Evolutionary conservation across 306 rosid species (phyloP).

Genomic region (Malus sylvestris): DNA sequence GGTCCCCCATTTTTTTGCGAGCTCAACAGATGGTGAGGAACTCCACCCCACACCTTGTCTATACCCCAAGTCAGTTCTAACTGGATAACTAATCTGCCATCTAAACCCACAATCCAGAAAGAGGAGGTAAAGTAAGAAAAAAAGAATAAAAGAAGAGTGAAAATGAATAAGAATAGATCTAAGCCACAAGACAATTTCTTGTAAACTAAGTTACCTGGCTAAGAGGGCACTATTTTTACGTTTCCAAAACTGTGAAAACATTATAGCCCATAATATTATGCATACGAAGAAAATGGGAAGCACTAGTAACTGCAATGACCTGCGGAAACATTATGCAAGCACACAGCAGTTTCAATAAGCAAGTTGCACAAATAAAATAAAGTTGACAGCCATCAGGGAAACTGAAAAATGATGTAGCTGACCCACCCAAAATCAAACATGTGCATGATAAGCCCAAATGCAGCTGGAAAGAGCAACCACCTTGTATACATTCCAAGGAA

Average conservation of each 20-base stretch:
- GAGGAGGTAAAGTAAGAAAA: not conserved
- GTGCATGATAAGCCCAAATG: conserved; percentile 68
- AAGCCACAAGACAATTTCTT: not conserved
- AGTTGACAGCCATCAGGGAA: not conserved
- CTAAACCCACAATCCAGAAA: conserved; percentile 30
- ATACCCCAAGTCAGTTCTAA: conserved; percentile 43
- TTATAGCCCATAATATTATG: conserved; percentile 79
- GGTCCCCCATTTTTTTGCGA: conserved; percentile 43
- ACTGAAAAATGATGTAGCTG: conserved; percentile 6
- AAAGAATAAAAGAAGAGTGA: not conserved
- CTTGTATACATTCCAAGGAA: conserved; percentile 94
- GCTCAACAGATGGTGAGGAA: conserved; percentile 44
- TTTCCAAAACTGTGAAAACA: conserved; percentile 95
- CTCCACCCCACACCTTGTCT: conserved; percentile 44
- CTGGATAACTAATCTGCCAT: conserved; percentile 65
- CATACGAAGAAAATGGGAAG: conserved; percentile 72
- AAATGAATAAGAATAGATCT: conserved; percentile 1
- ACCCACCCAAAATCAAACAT: conserved; percentile 73
- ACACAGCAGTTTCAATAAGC: not conserved
- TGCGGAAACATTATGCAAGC: conserved; percentile 24
- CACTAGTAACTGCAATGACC: conserved; percentile 64
- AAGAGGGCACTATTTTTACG: conserved; percentile 86
- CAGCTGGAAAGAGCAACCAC: conserved; percentile 86
- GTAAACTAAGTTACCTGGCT: conserved; percentile 51
- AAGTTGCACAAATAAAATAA: conserved; percentile 11